Evolutionary conservation across 1,139 yeast species (phyloP).

Genomic region (Diutina rugosa): DNA sequence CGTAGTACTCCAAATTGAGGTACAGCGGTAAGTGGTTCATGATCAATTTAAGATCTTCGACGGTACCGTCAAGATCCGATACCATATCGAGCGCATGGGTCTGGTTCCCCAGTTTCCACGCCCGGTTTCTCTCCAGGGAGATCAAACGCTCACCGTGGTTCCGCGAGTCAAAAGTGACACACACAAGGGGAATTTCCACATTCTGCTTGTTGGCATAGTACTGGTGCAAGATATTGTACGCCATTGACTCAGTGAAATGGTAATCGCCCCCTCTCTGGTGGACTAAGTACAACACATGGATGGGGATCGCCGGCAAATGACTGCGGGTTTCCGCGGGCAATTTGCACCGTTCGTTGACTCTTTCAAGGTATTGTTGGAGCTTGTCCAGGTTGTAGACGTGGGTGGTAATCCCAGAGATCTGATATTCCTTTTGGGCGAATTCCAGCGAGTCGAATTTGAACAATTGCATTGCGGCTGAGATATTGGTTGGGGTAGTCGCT

Average conservation of each 20-base stretch:
- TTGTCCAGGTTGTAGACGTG: slow-evolving; percentile 21
- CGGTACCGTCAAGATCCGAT: slow-evolving; percentile 36
- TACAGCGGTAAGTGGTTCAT: slow-evolving; percentile 36
- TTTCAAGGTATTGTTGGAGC: slow-evolving; percentile 14
- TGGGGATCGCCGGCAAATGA: slow-evolving; percentile 12
- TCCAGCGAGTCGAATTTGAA: slow-evolving; percentile 9
- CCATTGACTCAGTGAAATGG: slow-evolving; percentile 19
- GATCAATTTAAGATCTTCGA: slow-evolving; percentile 33
- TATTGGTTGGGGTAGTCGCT: neutral
- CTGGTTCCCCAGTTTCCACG: slow-evolving; percentile 35
- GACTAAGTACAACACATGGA: slow-evolving; percentile 25
- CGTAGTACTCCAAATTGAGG: slow-evolving; percentile 20
- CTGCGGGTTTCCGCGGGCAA: slow-evolving; percentile 5
- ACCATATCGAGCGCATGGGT: slow-evolving; percentile 44
- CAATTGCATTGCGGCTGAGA: slow-evolving; percentile 4
- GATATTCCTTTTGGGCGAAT: slow-evolving; percentile 13
- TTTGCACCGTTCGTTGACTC: slow-evolving; percentile 6
- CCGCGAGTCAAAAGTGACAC: slow-evolving; percentile 43
- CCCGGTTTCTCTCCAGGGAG: slow-evolving; percentile 19
- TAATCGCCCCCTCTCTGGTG: slow-evolving; percentile 23
- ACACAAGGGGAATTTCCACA: slow-evolving; percentile 20
- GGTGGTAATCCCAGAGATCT: slow-evolving; percentile 21
- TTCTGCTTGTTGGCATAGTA: slow-evolving; percentile 11
- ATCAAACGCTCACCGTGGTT: slow-evolving; percentile 47
- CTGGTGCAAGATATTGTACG: slow-evolving; percentile 16